These are phyloP conservation scores for Isabelozyma rhagii DNA, from an alignment of 805 yeast genomes.

Conservation along the genomic window DNA sequence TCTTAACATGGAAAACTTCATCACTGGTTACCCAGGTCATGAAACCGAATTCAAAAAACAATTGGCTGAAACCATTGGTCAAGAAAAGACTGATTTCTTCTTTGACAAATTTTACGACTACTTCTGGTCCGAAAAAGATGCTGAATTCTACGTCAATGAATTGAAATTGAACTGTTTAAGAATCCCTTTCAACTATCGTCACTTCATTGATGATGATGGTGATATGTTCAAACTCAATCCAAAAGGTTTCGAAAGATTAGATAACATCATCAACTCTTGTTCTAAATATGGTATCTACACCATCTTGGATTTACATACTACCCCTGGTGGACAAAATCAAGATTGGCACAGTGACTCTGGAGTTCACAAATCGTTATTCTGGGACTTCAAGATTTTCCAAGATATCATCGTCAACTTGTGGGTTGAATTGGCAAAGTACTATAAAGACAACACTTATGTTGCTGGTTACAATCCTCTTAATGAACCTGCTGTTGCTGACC, in stretches of 20 bases:
- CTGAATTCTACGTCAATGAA: conserved; percentile 38
- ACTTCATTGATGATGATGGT: conserved; percentile 44
- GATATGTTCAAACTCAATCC: conserved; percentile 42
- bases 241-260: conserved; percentile 44
- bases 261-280: conserved; percentile 42
- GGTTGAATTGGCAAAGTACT: conserved; percentile 43
- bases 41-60: conserved; percentile 49
- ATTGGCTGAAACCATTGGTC: conserved; percentile 37
- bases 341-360: conserved; percentile 53
- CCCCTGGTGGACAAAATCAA: conserved; percentile 55
- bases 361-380: conserved; percentile 45
- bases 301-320: conserved; percentile 47
- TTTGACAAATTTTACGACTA: conserved; percentile 52
- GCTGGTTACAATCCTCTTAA: conserved; percentile 56
- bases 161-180: conserved; percentile 46
- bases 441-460: conserved; percentile 45
- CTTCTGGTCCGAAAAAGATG: conserved; percentile 52
- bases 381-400: conserved; percentile 49
- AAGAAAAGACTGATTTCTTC: conserved; percentile 47
- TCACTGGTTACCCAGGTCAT: conserved; percentile 54
- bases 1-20: conserved; percentile 55
- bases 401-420: conserved; percentile 45
- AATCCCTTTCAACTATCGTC: conserved; percentile 52
- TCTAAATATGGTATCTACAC: conserved; percentile 46
- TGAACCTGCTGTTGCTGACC: conserved; percentile 49